Evolutionary conservation across 2,329 filamentous ascomycete genomes (phyloP), one percentile per base, ranked within the genome.

Genomic region (Chalaropsis thielavioides): DNA sequence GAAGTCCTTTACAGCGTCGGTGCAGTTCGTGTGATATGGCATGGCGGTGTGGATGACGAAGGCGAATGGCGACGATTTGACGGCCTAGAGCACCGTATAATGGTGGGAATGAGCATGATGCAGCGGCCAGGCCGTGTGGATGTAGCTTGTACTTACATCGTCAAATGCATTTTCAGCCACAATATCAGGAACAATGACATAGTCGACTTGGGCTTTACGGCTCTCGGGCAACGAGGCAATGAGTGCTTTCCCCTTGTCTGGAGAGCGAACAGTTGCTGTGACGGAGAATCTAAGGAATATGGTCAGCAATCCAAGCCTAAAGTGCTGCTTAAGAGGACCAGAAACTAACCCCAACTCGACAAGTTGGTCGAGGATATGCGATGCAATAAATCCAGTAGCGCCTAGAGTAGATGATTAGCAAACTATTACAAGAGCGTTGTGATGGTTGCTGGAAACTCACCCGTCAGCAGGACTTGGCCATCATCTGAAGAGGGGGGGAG

Each of bases 1-100:
- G 27, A 84, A 75, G 54, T 81, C 79, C 19, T 71, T 73, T 10
- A 74, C 71, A 4, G 74, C 74, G 65, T 79, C 76, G 2, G 81
- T 79, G 59, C 86, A 80, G 61, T 84, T 83, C 72, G 85, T 81
- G 70, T 88, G 85, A 76, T 89, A 92, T 0, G 89, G 88, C 0
- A 82, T 86, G 1, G 88, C 87, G 5, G 87, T 89, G 72, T 90
- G 87, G 62, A 90, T 79, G 61, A 92, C 87, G 58, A 81, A 85
- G 70, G 89, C 85, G 68, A 92, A 88, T 0, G 84, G 82, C 0
- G 74, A 49, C 24, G 66, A 67, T 54, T 58, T 46, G 40, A 67
- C 35, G n/a, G 65, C 56, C 63, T 56, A 31, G 11, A 40, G 22
- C 10, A 38, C n/a, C 43, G 31, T n/a, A 24, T 4, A 22, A 5